A percentile compares a stretch with the other conserved stretches of the same genome.
Conservation (phyloP, 352 stramenopile genomes). For the Sclerospora graminicola region DNA sequence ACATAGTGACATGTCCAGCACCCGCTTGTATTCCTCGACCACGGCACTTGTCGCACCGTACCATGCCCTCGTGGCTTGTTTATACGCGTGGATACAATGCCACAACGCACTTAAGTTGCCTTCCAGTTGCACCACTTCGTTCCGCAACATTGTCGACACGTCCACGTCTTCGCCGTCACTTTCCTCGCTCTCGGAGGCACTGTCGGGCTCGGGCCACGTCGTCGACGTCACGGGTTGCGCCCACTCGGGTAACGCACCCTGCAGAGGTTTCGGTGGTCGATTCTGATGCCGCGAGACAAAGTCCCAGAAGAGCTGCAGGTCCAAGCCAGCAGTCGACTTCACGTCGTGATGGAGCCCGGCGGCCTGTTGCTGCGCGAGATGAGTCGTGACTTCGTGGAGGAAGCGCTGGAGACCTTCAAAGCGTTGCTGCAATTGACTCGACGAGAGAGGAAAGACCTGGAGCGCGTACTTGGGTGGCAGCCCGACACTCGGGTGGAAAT, state of each 20-base stretch:
- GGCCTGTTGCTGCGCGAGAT: slow-evolving; percentile 34
- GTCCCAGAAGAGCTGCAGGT: slow-evolving; percentile 80
- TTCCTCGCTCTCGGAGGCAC: slow-evolving; percentile 51
- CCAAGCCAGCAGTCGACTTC: slow-evolving; percentile 39
- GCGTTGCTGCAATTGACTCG: slow-evolving; percentile 48
- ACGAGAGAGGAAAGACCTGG: slow-evolving; percentile 62
- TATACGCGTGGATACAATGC: slow-evolving; percentile 58
- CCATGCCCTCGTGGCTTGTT: slow-evolving; percentile 57
- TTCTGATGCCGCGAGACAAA: slow-evolving; percentile 65
- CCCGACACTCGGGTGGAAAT: slow-evolving; percentile 56
- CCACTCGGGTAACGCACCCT: slow-evolving; percentile 42
- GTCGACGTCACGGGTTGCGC: slow-evolving; percentile 24
- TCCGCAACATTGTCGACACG: slow-evolving; percentile 38
- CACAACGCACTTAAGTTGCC: slow-evolving; percentile 61
- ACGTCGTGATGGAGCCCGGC: slow-evolving; percentile 55
- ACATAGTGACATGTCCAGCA: slow-evolving; percentile 46
- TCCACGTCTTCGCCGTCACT: not conserved
- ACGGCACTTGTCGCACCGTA: slow-evolving; percentile 39
- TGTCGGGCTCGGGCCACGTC: slow-evolving; percentile 50
- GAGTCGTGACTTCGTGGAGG: slow-evolving; percentile 34
- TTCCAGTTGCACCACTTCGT: slow-evolving; percentile 65
- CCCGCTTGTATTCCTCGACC: slow-evolving; percentile 51
- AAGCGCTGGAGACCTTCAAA: slow-evolving; percentile 58
- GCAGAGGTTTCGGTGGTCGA: slow-evolving; percentile 37
- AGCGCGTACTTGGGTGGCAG: slow-evolving; percentile 76